Percentiles rank a stretch among this genome's conserved stretches.
Evolutionary conservation across 1,139 yeast species (phyloP).

Genomic region (Nakaseomyces uthaithaninus): DNA sequence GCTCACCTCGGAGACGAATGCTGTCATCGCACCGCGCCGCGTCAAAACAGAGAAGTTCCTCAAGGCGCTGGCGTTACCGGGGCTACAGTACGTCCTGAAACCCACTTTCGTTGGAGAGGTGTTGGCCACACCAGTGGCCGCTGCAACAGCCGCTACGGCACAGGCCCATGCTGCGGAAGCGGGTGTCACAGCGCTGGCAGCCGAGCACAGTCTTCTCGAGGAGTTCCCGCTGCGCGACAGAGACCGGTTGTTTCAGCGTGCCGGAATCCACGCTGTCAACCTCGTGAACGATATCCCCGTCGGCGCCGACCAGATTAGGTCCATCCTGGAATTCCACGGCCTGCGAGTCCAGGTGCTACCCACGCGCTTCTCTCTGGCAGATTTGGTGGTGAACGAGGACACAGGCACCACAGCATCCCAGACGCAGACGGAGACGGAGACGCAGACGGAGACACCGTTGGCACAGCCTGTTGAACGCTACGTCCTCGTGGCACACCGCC

Average conservation of each 20-base stretch:
- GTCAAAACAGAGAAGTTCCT: conserved; percentile 3
- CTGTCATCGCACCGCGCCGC: neutral
- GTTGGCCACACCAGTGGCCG: neutral
- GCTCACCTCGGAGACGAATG: neutral
- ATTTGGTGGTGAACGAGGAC: conserved; percentile 12
- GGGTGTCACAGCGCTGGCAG: no score
- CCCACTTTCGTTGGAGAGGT: neutral
- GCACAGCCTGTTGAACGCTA: no score
- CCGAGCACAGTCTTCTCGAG: no score
- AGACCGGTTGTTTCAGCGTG: conserved; percentile 23
- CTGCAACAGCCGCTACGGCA: neutral
- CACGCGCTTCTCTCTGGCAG: conserved; percentile 18
- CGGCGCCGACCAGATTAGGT: conserved; percentile 50
- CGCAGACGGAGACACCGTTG: no score
- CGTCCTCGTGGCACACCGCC: conserved; percentile 31
- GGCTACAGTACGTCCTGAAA: neutral
- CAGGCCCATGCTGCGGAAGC: no score
- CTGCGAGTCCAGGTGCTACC: conserved; percentile 34
- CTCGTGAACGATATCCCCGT: conserved; percentile 59
- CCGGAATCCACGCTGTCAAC: conserved; percentile 46
- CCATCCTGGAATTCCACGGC: conserved; percentile 64
- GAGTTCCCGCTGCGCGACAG: neutral
- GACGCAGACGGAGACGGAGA: conserved; percentile 8
- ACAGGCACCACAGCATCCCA: neutral
- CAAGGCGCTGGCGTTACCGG: conserved; percentile 1